Evolutionary conservation across 2,329 filamentous ascomycete genomes (phyloP), one percentile per base, ranked within the genome.

Genomic region (Pezicula radicicola): DNA sequence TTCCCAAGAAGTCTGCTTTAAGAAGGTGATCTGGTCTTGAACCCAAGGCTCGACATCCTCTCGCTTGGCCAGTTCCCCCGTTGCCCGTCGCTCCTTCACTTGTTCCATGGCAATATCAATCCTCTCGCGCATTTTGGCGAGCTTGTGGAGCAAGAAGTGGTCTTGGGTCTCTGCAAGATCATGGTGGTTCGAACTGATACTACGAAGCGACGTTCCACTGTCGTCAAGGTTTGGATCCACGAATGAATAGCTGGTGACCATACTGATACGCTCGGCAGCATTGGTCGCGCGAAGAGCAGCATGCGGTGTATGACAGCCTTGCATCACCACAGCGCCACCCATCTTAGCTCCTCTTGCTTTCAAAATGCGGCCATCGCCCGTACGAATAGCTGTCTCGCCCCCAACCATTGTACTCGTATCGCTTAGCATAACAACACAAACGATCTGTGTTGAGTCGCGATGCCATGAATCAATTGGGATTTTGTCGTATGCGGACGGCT

Each of bases 321-420:
- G 72, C 6, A 73, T 61, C 7, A 73, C 54, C 12, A 72, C 64
- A 6, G 70, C 70, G 12, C 58, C 64, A 21, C 51, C 51, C 19
- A 50, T 47, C 39, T 48, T 49, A 4, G 45, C 48, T 65, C 21
- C 69, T 64, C n/a, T 66, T 59, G 45, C 68, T 63, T 60, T 72
- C 70, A 59, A 64, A 61, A 70, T 61, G 13, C 65, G 60, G 2
- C 70, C 70, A 21, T 59, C 73, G 2, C 70, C 74, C 15, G 75
- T 85, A 49, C 75, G 82, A 36, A 74, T 71, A 15, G 78, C 83
- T 4, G 78, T 88, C 53, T 79, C 83, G 51, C 74, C 74, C 12
- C 74, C 74, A 27, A 64, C 58, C 74, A 76, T 77, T 40, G 64
- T 59, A 8, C 63, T 64, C 15, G 68, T 66, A 53, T 76, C 72